A percentile compares a stretch with the other conserved stretches of the same genome.
Evolutionary conservation across 331 rosid genomes (phyloP).

Genomic region (Telfairia occidentalis): DNA sequence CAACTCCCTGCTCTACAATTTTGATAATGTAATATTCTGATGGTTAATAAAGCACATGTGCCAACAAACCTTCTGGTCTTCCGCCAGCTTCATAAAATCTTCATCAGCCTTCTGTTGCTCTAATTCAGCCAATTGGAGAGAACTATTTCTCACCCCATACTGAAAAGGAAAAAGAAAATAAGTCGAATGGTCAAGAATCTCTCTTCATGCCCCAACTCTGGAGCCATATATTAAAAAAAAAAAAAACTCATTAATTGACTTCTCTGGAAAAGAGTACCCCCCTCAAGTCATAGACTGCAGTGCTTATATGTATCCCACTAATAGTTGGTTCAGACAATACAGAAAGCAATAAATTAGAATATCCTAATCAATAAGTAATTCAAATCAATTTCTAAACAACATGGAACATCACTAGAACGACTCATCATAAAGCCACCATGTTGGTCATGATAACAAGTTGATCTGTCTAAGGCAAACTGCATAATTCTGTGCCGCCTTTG

Average conservation of each 20-base stretch:
- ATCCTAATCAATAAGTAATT: background rate
- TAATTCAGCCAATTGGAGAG: conserved; percentile 72
- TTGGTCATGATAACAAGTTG: background rate
- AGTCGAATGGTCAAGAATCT: conserved; percentile 14
- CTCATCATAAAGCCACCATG: background rate
- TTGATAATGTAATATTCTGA: conserved; percentile 20
- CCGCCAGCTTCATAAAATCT: conserved; percentile 71
- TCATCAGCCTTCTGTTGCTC: conserved; percentile 75
- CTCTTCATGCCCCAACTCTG: background rate
- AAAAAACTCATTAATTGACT: no score
- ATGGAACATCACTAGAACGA: background rate
- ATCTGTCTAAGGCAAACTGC: background rate
- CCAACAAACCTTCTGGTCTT: conserved; percentile 80
- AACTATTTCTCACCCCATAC: conserved; percentile 51
- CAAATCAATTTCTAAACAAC: background rate
- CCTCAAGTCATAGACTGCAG: background rate
- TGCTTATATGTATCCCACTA: background rate
- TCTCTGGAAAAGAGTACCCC: no score
- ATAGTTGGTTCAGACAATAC: background rate
- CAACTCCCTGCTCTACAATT: conserved; percentile 17
- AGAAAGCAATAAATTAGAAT: background rate
- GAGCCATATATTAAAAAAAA: background rate
- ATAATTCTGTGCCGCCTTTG: background rate
- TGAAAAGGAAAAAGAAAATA: conserved; percentile 28
- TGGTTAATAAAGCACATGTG: conserved; percentile 12